Percentiles rank a stretch among this genome's conserved stretches.
These are phyloP conservation scores for Moelleriella libera DNA, from an alignment of 2,329 filamentous ascomycete genomes.

Conservation along the genomic window DNA sequence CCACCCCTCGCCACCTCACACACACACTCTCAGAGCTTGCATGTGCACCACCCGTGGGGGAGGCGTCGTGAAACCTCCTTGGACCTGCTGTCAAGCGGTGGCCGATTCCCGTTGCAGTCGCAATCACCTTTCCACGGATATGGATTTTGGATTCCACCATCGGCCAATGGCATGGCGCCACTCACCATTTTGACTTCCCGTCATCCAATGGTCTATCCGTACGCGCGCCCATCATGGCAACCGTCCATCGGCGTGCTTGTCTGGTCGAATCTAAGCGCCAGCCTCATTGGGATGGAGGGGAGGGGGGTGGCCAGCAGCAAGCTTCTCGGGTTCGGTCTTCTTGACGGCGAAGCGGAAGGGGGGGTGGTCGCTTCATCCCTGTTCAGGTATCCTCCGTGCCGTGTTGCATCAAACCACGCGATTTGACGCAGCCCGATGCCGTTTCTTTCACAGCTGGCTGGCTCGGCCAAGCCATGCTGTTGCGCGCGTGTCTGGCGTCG, in stretches of 20 bases:
- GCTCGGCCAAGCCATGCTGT: too few species aligned
- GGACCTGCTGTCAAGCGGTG: too few species aligned
- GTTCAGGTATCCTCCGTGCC: not conserved
- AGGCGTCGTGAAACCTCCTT: too few species aligned
- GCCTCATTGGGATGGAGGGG: constrained; percentile 11
- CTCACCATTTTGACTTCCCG: constrained; percentile 24
- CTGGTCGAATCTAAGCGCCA: constrained; percentile 30
- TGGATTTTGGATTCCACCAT: not conserved
- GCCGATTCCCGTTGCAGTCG: too few species aligned
- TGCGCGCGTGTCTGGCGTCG: too few species aligned
- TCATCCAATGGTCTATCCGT: constrained; percentile 12
- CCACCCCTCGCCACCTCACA: too few species aligned
- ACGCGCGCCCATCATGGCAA: not conserved
- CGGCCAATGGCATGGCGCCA: constrained; percentile 25
- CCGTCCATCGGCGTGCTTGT: constrained; percentile 14
- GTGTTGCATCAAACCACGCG: not conserved
- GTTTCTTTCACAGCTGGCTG: too few species aligned
- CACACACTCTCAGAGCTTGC: too few species aligned
- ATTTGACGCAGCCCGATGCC: not conserved
- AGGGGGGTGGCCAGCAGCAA: constrained; percentile 24
- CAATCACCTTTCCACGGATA: not conserved
- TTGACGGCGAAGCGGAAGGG: too few species aligned
- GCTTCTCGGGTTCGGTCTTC: constrained; percentile 1
- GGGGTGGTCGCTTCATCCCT: constrained; percentile 5
- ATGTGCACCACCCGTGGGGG: too few species aligned